Percentiles rank a stretch among this genome's conserved stretches.
Conservation (phyloP, 148 eudicot genomes). For the Pouteria glomerata region DNA sequence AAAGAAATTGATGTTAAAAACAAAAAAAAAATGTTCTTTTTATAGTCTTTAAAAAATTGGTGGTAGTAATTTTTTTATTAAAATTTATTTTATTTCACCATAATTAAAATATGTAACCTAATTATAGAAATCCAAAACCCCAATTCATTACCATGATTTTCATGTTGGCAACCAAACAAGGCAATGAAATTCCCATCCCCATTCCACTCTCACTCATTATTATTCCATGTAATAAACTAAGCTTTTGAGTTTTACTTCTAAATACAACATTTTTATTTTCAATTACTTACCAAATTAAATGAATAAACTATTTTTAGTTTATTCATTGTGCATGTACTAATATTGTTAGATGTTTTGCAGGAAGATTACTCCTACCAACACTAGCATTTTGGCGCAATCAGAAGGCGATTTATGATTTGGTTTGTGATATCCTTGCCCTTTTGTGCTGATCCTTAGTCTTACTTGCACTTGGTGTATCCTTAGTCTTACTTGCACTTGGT, state of each 20-base stretch:
- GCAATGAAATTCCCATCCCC: no score
- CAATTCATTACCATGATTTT: no score
- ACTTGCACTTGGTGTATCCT: background rate
- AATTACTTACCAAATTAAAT: background rate
- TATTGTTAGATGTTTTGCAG: slow-evolving; percentile 21
- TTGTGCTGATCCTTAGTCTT: background rate
- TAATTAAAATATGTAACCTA: no score
- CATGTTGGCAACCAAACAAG: no score
- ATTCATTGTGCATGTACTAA: slow-evolving; percentile 4
- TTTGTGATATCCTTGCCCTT: slow-evolving; percentile 13
- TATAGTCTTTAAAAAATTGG: no score
- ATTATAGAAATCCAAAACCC: no score
- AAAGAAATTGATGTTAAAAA: no score
- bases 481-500: slow-evolving; percentile 1
- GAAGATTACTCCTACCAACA: slow-evolving; percentile 36
- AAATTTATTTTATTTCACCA: no score
- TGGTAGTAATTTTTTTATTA: no score
- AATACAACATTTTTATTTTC: background rate
- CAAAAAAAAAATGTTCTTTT: no score
- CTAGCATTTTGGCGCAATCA: slow-evolving; percentile 53
- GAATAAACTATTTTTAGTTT: background rate
- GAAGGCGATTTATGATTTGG: slow-evolving; percentile 29
- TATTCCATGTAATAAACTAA: no score
- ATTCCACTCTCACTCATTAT: background rate
- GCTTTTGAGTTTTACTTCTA: no score